phyloP scores from a whole-genome alignment of 1,139 yeast species.

The Magnusiomyces sp. region DNA sequence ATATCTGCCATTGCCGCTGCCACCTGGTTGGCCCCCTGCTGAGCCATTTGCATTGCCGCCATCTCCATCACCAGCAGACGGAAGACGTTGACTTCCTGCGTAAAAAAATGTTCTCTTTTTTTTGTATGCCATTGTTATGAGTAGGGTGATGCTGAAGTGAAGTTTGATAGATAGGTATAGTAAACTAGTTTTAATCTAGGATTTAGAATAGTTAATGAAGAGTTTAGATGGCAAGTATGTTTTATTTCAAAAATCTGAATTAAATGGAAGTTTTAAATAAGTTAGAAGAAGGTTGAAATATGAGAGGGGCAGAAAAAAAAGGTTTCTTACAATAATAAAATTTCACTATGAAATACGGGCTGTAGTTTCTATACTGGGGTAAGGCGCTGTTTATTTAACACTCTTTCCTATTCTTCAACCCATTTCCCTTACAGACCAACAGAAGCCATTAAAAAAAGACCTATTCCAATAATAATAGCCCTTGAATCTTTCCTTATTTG shows the following conservation, averaged over 20 bases:
- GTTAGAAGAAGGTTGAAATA: not conserved
- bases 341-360: too few relatives aligned
- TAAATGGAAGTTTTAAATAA: not conserved
- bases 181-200: not conserved
- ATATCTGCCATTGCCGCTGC: not conserved
- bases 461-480: too few relatives aligned
- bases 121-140: conserved; percentile 2
- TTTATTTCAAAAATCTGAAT: too few relatives aligned
- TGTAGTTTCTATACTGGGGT: too few relatives aligned
- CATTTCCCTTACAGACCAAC: too few relatives aligned
- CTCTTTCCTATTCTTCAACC: too few relatives aligned
- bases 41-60: not conserved
- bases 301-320: too few relatives aligned
- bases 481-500: not conserved
- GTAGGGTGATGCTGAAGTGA: not conserved
- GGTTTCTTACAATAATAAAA: too few relatives aligned
- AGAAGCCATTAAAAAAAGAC: too few relatives aligned
- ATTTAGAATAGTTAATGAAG: not conserved
- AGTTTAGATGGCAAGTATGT: not conserved
- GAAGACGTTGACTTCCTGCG: conserved; percentile 2
- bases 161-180: too few relatives aligned
- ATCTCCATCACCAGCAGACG: not conserved
- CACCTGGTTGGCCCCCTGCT: not conserved
- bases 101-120: conserved; percentile 4
- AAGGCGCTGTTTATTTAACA: too few relatives aligned